Percentiles rank a stretch among this genome's conserved stretches.
These are phyloP conservation scores for Dendrobium huoshanense DNA, from an alignment of 106 monocot species.

Conservation along the genomic window DNA sequence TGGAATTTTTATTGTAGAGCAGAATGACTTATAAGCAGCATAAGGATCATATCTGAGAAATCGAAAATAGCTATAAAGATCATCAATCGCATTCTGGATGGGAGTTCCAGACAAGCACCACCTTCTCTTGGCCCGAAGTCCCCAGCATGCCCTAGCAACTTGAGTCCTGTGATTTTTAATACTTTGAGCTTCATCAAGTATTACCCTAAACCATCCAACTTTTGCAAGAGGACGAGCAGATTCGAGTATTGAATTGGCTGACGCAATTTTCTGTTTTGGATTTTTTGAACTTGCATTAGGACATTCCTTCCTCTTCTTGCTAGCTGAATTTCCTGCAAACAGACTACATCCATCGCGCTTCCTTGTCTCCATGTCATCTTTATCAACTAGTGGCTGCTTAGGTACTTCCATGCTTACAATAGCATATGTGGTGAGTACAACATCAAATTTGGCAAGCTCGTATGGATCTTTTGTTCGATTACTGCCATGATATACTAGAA, in stretches of 20 bases:
- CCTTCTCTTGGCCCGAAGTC: slow-evolving; percentile 89
- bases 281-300: slow-evolving; percentile 19
- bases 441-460: slow-evolving; percentile 88
- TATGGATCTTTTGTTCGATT: slow-evolving; percentile 77
- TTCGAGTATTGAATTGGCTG: slow-evolving; percentile 26
- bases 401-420: slow-evolving; percentile 96
- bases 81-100: slow-evolving; percentile 95
- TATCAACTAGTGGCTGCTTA: slow-evolving; percentile 50
- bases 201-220: slow-evolving; percentile 87
- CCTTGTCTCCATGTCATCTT: slow-evolving; percentile 54
- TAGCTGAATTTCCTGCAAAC: slow-evolving; percentile 2
- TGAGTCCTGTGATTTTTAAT: slow-evolving; percentile 94
- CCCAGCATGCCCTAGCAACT: slow-evolving; percentile 93
- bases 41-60: slow-evolving; percentile 92
- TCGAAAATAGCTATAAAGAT: slow-evolving; percentile 94
- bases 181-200: slow-evolving; percentile 95
- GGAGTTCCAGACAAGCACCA: slow-evolving; percentile 98
- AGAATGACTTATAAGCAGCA: slow-evolving; percentile 66
- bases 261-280: slow-evolving; percentile 11
- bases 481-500: slow-evolving; percentile 85
- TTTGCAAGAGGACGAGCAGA: slow-evolving; percentile 67
- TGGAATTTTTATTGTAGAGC: slow-evolving; percentile 58
- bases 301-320: slow-evolving; percentile 54
- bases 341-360: slow-evolving; percentile 20
- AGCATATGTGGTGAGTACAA: slow-evolving; percentile 89